A percentile compares a stretch with the other conserved stretches of the same genome.
Evolutionary conservation across 371 early-diverging fungal genomes (phyloP).

Genomic region (Chytridiales sp.): DNA sequence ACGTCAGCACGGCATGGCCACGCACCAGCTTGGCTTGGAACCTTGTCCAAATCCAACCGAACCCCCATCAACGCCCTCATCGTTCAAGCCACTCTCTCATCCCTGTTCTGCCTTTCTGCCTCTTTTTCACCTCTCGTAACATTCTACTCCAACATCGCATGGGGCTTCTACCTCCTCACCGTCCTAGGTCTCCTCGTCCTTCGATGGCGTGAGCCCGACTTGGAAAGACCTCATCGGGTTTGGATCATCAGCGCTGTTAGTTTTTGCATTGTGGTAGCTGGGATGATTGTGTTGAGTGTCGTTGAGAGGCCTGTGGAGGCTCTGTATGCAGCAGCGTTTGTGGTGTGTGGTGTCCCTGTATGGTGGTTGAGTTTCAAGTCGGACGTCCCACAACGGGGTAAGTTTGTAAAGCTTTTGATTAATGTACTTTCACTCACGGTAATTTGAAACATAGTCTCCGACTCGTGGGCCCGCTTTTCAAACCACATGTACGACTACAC

Average conservation of each 20-base stretch:
- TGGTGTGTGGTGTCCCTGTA: slow-evolving; percentile 27
- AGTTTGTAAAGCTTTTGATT: no score
- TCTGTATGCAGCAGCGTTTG: slow-evolving; percentile 17
- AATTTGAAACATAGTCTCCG: no score
- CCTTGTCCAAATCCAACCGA: slow-evolving; percentile 52
- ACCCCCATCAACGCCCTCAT: slow-evolving; percentile 71
- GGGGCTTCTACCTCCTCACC: slow-evolving; percentile 64
- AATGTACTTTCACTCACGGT: no score
- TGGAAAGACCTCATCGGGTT: slow-evolving; percentile 41
- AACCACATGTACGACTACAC: no score
- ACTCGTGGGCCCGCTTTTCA: no score
- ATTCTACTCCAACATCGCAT: slow-evolving; percentile 72
- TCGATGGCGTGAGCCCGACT: slow-evolving; percentile 34
- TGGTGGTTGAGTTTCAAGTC: slow-evolving; percentile 23
- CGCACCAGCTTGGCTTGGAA: slow-evolving; percentile 68
- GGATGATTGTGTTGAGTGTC: slow-evolving; percentile 35
- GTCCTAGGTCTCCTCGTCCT: slow-evolving; percentile 36
- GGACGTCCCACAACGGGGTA: no score
- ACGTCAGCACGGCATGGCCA: slow-evolving; percentile 71
- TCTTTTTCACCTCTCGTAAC: slow-evolving; percentile 69
- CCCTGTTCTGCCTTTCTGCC: slow-evolving; percentile 65
- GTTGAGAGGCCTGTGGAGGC: slow-evolving; percentile 38
- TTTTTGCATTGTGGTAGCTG: slow-evolving; percentile 28
- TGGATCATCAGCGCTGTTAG: slow-evolving; percentile 33
- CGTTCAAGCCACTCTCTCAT: slow-evolving; percentile 63